phyloP scores from a whole-genome alignment of 495 filamentous ascomycete species.

The Cercophora scortea region DNA sequence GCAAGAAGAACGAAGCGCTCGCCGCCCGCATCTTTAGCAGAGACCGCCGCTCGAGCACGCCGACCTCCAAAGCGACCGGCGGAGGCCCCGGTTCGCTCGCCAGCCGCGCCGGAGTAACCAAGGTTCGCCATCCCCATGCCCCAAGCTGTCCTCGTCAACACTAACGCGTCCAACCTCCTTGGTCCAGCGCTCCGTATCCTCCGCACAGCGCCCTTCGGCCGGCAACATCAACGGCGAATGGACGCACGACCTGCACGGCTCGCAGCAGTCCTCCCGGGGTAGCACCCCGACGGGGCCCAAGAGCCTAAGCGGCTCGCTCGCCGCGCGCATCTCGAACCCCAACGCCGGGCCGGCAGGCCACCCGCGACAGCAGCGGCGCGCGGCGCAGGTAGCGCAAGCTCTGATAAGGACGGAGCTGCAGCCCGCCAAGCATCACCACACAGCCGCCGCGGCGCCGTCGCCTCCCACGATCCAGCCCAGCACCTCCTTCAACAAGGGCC shows the following conservation, averaged over 20 bases:
- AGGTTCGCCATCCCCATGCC: conserved; percentile 41
- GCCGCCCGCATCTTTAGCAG: conserved; percentile 64
- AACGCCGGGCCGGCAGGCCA: conserved; percentile 19
- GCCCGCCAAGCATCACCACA: not conserved
- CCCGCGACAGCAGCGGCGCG: conserved; percentile 19
- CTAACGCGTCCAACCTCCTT: not conserved
- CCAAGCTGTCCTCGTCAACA: no score
- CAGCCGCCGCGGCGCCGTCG: not conserved
- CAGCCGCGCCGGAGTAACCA: conserved; percentile 66
- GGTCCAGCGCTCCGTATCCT: conserved; percentile 9
- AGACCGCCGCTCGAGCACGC: conserved; percentile 52
- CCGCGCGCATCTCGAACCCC: conserved; percentile 34
- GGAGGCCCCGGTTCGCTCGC: conserved; percentile 48
- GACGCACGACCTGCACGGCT: conserved; percentile 47
- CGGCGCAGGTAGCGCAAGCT: conserved; percentile 23
- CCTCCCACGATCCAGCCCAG: not conserved
- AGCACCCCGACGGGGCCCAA: conserved; percentile 26
- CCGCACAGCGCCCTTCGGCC: conserved; percentile 8
- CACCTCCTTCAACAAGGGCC: conserved; percentile 31
- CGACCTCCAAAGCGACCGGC: conserved; percentile 38
- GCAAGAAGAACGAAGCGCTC: conserved; percentile 62
- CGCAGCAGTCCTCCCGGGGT: conserved; percentile 5
- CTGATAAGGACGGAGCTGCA: conserved; percentile 21
- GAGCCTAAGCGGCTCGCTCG: conserved; percentile 28
- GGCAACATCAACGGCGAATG: conserved; percentile 49